phyloP scores from a whole-genome alignment of 73 alveolate genomes.

The Paramecium bursaria region DNA sequence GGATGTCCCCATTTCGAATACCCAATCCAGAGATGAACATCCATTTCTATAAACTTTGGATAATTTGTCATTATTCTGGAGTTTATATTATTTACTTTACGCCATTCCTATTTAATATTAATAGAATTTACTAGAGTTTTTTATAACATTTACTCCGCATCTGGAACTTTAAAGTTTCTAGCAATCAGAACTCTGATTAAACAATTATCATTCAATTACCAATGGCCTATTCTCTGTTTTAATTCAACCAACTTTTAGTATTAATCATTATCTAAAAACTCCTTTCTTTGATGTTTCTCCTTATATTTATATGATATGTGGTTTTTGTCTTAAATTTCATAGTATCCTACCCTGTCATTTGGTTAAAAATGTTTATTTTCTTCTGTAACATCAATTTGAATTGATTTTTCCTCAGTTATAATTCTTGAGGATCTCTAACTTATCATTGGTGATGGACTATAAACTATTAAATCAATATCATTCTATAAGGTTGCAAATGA shows the following conservation, averaged over 20 bases:
- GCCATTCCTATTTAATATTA: constrained; percentile 13
- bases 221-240: background rate
- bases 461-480: no score
- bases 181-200: constrained; percentile 38
- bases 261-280: constrained; percentile 4
- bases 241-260: background rate
- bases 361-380: constrained; percentile 42
- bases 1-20: constrained; percentile 62
- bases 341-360: constrained; percentile 36
- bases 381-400: no score
- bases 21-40: constrained; percentile 33
- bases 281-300: background rate
- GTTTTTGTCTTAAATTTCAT: background rate
- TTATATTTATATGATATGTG: constrained; percentile 3
- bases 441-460: no score
- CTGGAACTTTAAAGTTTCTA: constrained; percentile 26
- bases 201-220: background rate
- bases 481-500: no score
- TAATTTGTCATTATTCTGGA: constrained; percentile 18
- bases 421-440: no score
- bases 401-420: no score
- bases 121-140: background rate
- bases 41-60: background rate
- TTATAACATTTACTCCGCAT: constrained; percentile 7
- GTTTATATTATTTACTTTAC: constrained; percentile 37